Evolutionary conservation across 2,329 filamentous ascomycete species (phyloP).

Genomic region (Scedosporium dehoogii): DNA sequence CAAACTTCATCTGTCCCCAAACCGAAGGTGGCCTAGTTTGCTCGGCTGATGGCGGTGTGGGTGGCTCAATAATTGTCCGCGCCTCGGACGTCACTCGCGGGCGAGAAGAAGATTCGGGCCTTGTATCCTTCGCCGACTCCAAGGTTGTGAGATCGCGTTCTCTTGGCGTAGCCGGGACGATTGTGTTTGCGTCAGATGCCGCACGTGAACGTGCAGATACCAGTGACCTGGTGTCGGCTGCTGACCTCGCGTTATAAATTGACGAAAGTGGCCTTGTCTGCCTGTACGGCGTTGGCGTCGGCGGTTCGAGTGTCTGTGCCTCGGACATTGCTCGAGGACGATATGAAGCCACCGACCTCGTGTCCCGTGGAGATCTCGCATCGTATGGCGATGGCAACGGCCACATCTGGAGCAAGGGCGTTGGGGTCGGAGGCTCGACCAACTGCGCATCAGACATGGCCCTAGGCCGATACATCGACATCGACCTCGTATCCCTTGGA

Average conservation of each 20-base stretch:
- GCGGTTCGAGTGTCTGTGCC: neutral
- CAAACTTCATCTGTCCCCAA: conserved; percentile 3
- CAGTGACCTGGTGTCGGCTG: neutral
- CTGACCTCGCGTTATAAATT: neutral
- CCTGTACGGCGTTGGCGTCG: neutral
- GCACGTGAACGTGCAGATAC: neutral
- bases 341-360: neutral
- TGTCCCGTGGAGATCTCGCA: neutral
- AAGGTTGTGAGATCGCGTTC: neutral
- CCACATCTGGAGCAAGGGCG: neutral
- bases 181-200: neutral
- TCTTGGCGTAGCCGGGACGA: neutral
- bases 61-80: neutral
- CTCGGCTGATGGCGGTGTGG: neutral
- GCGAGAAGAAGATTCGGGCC: neutral
- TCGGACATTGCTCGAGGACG: neutral
- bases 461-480: neutral
- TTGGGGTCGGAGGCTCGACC: neutral
- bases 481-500: neutral
- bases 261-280: neutral
- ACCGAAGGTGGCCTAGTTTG: neutral
- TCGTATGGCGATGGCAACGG: neutral
- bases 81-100: neutral
- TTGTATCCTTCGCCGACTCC: neutral
- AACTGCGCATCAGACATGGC: neutral